Conservation (phyloP, 805 yeast genomes). For the Zygoascus biomembranicola region DNA sequence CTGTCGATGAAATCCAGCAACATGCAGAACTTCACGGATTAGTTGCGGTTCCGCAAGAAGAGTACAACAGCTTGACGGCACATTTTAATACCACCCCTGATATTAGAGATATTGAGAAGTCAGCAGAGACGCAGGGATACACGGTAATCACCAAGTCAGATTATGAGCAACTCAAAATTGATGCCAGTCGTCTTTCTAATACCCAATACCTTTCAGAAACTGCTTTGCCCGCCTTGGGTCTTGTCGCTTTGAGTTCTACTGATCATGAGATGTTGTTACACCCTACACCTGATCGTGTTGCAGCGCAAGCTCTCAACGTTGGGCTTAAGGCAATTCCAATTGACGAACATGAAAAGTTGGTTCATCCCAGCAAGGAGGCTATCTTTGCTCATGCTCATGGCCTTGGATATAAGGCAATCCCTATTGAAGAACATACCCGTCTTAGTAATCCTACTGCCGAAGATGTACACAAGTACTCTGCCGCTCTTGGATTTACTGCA, state of each 20-base stretch:
- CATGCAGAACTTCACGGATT: constrained; percentile 20
- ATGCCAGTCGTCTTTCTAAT: background rate
- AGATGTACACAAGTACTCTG: constrained; percentile 16
- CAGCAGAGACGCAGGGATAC: constrained; percentile 10
- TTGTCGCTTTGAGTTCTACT: constrained; percentile 20
- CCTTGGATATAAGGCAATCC: constrained; percentile 23
- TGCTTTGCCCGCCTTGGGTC: constrained; percentile 13
- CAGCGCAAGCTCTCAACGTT: constrained; percentile 3
- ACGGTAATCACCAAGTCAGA: constrained; percentile 16
- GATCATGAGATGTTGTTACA: constrained; percentile 7
- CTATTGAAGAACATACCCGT: constrained; percentile 10
- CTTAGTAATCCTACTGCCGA: constrained; percentile 9
- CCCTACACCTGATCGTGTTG: constrained; percentile 3
- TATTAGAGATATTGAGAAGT: constrained; percentile 4
- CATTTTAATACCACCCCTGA: constrained; percentile 6
- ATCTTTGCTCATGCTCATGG: constrained; percentile 13
- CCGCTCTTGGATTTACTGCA: constrained; percentile 20
- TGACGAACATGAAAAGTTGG: constrained; percentile 11
- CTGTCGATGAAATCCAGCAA: constrained; percentile 17
- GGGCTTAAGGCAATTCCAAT: constrained; percentile 11
- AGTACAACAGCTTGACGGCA: constrained; percentile 14
- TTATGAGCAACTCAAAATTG: constrained; percentile 1
- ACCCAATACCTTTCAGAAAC: background rate
- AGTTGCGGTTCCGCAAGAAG: constrained; percentile 17
- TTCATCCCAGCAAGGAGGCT: constrained; percentile 8